A percentile compares a stretch with the other conserved stretches of the same genome.
phyloP scores from a whole-genome alignment of 2,329 filamentous ascomycete species.

The Magnaporthiopsis incrustans region DNA sequence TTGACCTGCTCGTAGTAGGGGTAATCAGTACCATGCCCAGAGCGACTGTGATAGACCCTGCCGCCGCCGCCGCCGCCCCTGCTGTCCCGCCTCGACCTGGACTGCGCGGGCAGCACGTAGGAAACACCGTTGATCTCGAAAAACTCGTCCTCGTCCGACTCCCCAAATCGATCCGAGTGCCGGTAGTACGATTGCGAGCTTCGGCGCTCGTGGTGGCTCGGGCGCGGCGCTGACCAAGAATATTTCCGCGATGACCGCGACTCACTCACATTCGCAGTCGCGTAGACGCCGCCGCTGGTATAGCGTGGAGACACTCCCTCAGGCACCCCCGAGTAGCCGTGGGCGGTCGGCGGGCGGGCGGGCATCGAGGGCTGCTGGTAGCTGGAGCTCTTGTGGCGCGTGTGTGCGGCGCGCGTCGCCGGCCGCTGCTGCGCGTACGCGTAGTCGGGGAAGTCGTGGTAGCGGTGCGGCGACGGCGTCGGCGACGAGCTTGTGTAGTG shows the following conservation, averaged over 20 bases:
- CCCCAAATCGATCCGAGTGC: constrained; percentile 50
- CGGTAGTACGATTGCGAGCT: constrained; percentile 51
- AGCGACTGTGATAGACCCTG: constrained; percentile 11
- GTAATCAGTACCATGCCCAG: constrained; percentile 49
- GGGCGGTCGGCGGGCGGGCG: constrained; percentile 34
- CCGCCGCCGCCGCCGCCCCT: not conserved
- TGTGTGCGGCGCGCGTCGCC: constrained; percentile 41
- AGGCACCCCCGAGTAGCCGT: not conserved
- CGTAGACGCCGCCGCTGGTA: constrained; percentile 55
- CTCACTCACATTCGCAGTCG: constrained; percentile 58
- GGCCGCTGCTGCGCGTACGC: constrained; percentile 39
- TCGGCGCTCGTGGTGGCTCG: constrained; percentile 42
- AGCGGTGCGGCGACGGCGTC: constrained; percentile 47
- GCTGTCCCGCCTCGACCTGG: constrained; percentile 33
- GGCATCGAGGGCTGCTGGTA: constrained; percentile 27
- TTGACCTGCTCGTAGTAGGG: constrained; percentile 33
- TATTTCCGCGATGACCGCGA: constrained; percentile 38
- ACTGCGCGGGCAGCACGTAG: constrained; percentile 44
- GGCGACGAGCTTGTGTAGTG: constrained; percentile 47
- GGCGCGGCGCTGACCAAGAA: constrained; percentile 37
- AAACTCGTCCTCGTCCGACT: constrained; percentile 57
- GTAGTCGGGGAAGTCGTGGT: constrained; percentile 28
- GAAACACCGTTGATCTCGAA: constrained; percentile 46
- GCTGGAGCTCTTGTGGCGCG: constrained; percentile 34
- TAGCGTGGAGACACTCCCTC: constrained; percentile 44